These are phyloP conservation scores for Chloranthus sessilifolius DNA, from an alignment of 164 flowering plant species.

Conservation along the genomic window DNA sequence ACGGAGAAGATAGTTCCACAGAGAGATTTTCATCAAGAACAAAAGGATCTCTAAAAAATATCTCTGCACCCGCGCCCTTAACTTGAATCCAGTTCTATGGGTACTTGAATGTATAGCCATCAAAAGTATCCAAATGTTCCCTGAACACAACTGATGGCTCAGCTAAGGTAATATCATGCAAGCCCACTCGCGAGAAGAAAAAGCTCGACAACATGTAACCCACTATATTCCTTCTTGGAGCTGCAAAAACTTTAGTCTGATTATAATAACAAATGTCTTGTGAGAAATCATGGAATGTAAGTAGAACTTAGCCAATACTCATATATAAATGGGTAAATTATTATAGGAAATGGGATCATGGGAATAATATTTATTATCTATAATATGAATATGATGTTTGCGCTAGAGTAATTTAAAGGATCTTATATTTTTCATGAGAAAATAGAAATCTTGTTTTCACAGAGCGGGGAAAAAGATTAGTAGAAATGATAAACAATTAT, in stretches of 20 bases:
- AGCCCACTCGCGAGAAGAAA: slow-evolving; percentile 32
- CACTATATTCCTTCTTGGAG: slow-evolving; percentile 62
- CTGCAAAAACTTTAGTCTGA: slow-evolving; percentile 74
- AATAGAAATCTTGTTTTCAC: no score
- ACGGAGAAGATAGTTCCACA: slow-evolving; percentile 84
- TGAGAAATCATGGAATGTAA: slow-evolving; percentile 10
- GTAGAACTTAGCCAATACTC: not conserved
- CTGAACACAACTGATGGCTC: slow-evolving; percentile 50
- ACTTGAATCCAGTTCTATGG: slow-evolving; percentile 94
- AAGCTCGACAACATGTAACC: slow-evolving; percentile 50
- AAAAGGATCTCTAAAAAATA: slow-evolving; percentile 83
- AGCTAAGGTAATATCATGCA: slow-evolving; percentile 30
- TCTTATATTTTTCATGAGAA: not conserved
- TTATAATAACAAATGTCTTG: slow-evolving; percentile 18
- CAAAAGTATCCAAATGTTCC: slow-evolving; percentile 85
- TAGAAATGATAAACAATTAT: no score
- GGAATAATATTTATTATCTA: not conserved
- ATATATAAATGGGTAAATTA: not conserved
- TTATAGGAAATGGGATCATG: not conserved
- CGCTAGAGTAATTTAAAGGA: not conserved
- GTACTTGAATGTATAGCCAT: slow-evolving; percentile 83
- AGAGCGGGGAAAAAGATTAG: no score
- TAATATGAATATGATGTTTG: not conserved
- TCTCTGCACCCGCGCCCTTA: slow-evolving; percentile 89
- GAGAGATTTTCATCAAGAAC: slow-evolving; percentile 93